Evolutionary conservation across 2,329 filamentous ascomycete genomes (phyloP).

Genomic region (Apiospora rasikravindrae): DNA sequence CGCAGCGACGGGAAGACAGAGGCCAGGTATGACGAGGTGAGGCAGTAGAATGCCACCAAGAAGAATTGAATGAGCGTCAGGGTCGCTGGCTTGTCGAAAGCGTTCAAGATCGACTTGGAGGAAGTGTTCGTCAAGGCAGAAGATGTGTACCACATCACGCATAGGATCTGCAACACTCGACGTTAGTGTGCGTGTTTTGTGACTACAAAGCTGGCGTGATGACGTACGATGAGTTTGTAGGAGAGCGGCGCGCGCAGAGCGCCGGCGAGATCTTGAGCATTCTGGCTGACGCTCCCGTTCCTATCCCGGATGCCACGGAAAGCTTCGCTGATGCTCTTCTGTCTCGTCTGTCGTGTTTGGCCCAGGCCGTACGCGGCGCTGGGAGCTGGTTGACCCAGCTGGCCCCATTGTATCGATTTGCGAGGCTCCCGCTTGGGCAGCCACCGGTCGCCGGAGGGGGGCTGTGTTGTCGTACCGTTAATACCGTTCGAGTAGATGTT

Average conservation of each 20-base stretch:
- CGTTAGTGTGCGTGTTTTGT: slow-evolving; percentile 30
- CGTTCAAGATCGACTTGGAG: slow-evolving; percentile 94
- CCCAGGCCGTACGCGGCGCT: slow-evolving; percentile 31
- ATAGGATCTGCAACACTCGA: slow-evolving; percentile 68
- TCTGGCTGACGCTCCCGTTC: slow-evolving; percentile 86
- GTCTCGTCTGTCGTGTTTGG: slow-evolving; percentile 65
- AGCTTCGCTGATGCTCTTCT: slow-evolving; percentile 91
- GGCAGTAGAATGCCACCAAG: slow-evolving; percentile 87
- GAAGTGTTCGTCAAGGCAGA: slow-evolving; percentile 97
- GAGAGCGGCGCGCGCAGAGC: slow-evolving; percentile 90
- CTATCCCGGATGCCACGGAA: slow-evolving; percentile 80
- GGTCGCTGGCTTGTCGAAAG: slow-evolving; percentile 87
- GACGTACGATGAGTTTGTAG: slow-evolving; percentile 79
- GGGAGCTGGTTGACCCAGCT: slow-evolving; percentile 34
- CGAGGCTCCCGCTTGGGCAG: slow-evolving; percentile 35
- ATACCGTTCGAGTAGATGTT: slow-evolving; percentile 39
- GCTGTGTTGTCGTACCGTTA: slow-evolving; percentile 34
- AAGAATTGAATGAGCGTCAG: slow-evolving; percentile 92
- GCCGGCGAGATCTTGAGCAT: slow-evolving; percentile 91
- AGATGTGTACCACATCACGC: slow-evolving; percentile 91
- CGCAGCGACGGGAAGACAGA: slow-evolving; percentile 73
- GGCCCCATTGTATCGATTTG: slow-evolving; percentile 37
- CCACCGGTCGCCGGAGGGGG: slow-evolving; percentile 39
- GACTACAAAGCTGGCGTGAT: background rate
- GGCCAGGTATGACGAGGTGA: slow-evolving; percentile 79